phyloP scores from a whole-genome alignment of 352 stramenopile species.

The Globisporangium rhizosaccharum region DNA sequence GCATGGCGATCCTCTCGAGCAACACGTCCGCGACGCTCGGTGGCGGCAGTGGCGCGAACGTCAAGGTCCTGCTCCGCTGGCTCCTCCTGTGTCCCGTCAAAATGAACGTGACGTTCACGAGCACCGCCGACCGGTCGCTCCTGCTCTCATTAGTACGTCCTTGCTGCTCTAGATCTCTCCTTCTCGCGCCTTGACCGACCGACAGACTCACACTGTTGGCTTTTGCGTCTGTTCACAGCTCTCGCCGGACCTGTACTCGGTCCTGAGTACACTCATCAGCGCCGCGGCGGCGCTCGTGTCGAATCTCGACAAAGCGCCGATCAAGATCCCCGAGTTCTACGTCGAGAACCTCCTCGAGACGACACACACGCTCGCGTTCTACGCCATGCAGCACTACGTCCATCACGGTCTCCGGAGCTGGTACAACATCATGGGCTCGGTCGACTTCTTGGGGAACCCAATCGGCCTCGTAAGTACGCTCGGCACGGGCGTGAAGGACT shows the following conservation, averaged over 20 bases:
- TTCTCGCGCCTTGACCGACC: neutral
- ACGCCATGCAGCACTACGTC: slow-evolving; percentile 85
- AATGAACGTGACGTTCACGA: slow-evolving; percentile 85
- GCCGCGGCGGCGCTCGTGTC: slow-evolving; percentile 75
- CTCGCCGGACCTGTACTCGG: slow-evolving; percentile 75
- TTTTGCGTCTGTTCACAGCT: slow-evolving; percentile 23
- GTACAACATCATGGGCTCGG: slow-evolving; percentile 87
- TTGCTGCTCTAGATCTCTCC: no score
- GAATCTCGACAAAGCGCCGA: slow-evolving; percentile 81
- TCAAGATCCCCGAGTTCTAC: slow-evolving; percentile 88
- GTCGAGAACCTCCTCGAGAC: slow-evolving; percentile 86
- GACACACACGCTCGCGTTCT: slow-evolving; percentile 78
- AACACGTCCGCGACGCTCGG: slow-evolving; percentile 23
- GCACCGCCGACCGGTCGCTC: slow-evolving; percentile 77
- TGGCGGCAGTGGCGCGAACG: slow-evolving; percentile 38
- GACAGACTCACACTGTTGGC: slow-evolving; percentile 2
- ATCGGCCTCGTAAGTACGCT: slow-evolving; percentile 88
- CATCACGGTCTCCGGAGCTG: slow-evolving; percentile 78
- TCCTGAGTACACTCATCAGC: slow-evolving; percentile 76
- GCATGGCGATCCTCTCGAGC: slow-evolving; percentile 29
- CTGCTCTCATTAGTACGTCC: slow-evolving; percentile 58
- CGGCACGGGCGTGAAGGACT: slow-evolving; percentile 89
- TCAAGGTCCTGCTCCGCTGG: slow-evolving; percentile 75
- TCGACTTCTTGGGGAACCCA: slow-evolving; percentile 89
- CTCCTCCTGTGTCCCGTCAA: slow-evolving; percentile 82